Conservation (phyloP, 2,329 filamentous ascomycete genomes). For the Phoma sp. region DNA sequence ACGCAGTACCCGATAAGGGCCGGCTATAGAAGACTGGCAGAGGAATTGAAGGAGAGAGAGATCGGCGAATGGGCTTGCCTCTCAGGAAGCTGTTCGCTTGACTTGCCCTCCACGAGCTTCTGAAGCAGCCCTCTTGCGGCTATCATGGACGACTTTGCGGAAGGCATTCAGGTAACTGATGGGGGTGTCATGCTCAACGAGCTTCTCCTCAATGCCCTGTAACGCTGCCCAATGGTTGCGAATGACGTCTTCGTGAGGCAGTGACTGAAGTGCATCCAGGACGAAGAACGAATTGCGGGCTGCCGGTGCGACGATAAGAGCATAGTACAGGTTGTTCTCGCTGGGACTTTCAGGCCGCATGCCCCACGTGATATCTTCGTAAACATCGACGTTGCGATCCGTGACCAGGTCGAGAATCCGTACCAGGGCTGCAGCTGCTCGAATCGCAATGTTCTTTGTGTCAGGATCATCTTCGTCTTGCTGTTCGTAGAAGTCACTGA, state of each 20-base stretch:
- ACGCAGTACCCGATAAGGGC: slow-evolving; percentile 8
- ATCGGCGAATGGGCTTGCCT: not conserved
- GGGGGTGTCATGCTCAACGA: slow-evolving; percentile 33
- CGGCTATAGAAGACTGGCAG: not conserved
- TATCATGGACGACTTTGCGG: slow-evolving; percentile 36
- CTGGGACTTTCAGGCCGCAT: slow-evolving; percentile 32
- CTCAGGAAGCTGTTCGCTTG: slow-evolving; percentile 34
- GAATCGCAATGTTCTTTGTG: slow-evolving; percentile 30
- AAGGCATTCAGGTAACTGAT: slow-evolving; percentile 34
- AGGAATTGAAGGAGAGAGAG: not conserved
- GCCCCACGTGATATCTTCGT: slow-evolving; percentile 39
- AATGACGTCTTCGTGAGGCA: slow-evolving; percentile 41
- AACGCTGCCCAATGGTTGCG: slow-evolving; percentile 40
- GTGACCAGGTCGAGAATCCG: slow-evolving; percentile 43
- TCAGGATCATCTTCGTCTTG: slow-evolving; percentile 29
- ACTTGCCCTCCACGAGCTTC: slow-evolving; percentile 36
- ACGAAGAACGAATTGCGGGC: slow-evolving; percentile 34
- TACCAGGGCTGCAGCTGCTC: slow-evolving; percentile 40
- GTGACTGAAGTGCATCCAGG: slow-evolving; percentile 33
- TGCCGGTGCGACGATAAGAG: slow-evolving; percentile 33
- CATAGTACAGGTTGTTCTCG: slow-evolving; percentile 42
- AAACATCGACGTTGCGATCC: slow-evolving; percentile 41
- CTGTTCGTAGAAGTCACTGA: slow-evolving; percentile 36
- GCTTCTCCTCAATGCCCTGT: slow-evolving; percentile 33
- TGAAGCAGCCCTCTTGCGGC: slow-evolving; percentile 42